Evolutionary conservation across 2,329 filamentous ascomycete genomes (phyloP).

Genomic region (Penicillium sp.): DNA sequence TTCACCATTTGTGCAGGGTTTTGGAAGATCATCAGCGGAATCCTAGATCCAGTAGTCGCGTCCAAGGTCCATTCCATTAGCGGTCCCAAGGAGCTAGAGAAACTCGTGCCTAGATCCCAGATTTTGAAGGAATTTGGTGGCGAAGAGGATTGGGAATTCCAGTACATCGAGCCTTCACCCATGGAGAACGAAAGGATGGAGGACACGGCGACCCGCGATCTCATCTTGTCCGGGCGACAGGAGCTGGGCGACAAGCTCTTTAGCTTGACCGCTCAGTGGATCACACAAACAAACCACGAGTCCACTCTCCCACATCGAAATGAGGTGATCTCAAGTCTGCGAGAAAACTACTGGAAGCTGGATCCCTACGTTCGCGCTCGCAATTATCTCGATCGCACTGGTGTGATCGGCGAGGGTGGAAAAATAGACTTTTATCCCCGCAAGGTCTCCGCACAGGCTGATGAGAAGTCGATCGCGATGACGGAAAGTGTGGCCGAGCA

Average conservation of each 20-base stretch:
- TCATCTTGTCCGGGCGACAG: slow-evolving; percentile 7
- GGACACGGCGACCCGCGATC: slow-evolving; percentile 1
- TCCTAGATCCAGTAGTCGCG: slow-evolving; percentile 11
- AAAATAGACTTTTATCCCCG: slow-evolving; percentile 14
- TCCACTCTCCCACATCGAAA: slow-evolving; percentile 1
- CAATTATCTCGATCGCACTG: slow-evolving; percentile 12
- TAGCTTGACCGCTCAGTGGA: slow-evolving; percentile 8
- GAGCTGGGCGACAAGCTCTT: slow-evolving; percentile 10
- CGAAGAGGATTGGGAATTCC: slow-evolving; percentile 12
- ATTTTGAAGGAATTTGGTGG: slow-evolving; percentile 14
- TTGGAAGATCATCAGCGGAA: slow-evolving; percentile 12
- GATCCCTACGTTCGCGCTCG: slow-evolving; percentile 12
- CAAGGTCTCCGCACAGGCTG: not conserved
- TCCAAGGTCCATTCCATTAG: slow-evolving; percentile 12
- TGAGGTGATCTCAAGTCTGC: slow-evolving; percentile 6
- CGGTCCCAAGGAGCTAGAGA: slow-evolving; percentile 10
- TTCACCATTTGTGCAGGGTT: slow-evolving; percentile 5
- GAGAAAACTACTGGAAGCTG: slow-evolving; percentile 13
- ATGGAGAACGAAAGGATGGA: slow-evolving; percentile 10
- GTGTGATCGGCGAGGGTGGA: slow-evolving; percentile 13
- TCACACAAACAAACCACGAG: slow-evolving; percentile 2
- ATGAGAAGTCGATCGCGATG: not conserved
- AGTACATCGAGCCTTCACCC: slow-evolving; percentile 7
- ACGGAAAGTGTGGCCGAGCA: not conserved
- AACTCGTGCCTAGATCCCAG: slow-evolving; percentile 8